Percentiles rank a stretch among this genome's conserved stretches.
phyloP scores from a whole-genome alignment of 495 filamentous ascomycete species.

The Hypoxylon lenormandii region DNA sequence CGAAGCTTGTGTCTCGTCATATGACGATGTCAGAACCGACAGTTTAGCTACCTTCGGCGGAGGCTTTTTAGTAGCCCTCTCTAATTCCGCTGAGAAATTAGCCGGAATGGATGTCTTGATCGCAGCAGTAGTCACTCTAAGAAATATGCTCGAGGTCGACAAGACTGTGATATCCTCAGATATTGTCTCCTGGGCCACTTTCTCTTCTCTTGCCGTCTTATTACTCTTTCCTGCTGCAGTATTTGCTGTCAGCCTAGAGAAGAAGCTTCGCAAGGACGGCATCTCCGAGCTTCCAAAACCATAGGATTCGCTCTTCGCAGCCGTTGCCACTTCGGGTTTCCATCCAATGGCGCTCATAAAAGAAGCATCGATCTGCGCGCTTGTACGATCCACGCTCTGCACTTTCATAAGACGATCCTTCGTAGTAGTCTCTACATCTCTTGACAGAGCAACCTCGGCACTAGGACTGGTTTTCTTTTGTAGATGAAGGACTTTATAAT shows the following conservation, averaged over 20 bases:
- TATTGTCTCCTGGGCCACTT: constrained; percentile 66
- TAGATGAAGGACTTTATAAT: constrained; percentile 80
- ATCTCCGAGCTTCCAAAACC: constrained; percentile 55
- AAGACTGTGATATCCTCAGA: constrained; percentile 74
- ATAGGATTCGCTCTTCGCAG: constrained; percentile 55
- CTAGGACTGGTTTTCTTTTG: constrained; percentile 86
- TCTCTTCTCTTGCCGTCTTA: constrained; percentile 66
- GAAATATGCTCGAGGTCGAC: constrained; percentile 80
- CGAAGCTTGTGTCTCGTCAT: constrained; percentile 80
- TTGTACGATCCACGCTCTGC: constrained; percentile 75
- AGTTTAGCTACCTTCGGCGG: constrained; percentile 87
- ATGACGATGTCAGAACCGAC: constrained; percentile 87
- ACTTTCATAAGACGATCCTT: constrained; percentile 87
- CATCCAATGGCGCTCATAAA: constrained; percentile 92
- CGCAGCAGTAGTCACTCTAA: constrained; percentile 84
- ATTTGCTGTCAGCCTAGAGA: constrained; percentile 72
- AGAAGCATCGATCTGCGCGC: constrained; percentile 87
- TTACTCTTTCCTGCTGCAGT: constrained; percentile 53
- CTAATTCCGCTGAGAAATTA: constrained; percentile 83
- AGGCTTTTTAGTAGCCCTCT: constrained; percentile 95
- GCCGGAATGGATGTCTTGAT: constrained; percentile 76
- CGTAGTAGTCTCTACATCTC: constrained; percentile 82
- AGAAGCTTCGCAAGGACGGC: constrained; percentile 79
- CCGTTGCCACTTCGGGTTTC: constrained; percentile 67
- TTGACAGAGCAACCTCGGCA: constrained; percentile 76